phyloP scores from a whole-genome alignment of 192 early-diverging fungal genomes.

The Coemansia sp. region DNA sequence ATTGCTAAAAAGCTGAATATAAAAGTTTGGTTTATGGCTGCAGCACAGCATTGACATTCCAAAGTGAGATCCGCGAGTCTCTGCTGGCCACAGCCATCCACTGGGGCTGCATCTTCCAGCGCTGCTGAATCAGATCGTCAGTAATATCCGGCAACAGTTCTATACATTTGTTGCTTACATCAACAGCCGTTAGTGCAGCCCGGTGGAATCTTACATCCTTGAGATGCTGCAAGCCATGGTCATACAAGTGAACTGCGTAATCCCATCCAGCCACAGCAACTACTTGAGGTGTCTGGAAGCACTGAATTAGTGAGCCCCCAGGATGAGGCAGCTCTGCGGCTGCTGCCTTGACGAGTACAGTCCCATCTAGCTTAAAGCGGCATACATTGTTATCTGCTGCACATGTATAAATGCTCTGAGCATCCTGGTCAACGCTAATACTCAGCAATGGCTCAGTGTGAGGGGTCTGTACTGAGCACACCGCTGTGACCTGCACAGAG shows the following conservation, averaged over 20 bases:
- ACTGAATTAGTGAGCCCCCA: constrained; percentile 34
- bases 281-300: constrained; percentile 15
- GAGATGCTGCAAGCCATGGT: constrained; percentile 9
- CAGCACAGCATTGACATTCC: constrained; percentile 13
- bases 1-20: too few relatives aligned
- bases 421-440: constrained; percentile 19
- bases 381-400: constrained; percentile 44
- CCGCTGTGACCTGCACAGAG: neutral
- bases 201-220: constrained; percentile 27
- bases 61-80: constrained; percentile 45
- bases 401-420: constrained; percentile 32
- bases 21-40: too few relatives aligned
- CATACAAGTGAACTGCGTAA: constrained; percentile 32
- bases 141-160: constrained; percentile 10
- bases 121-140: constrained; percentile 28
- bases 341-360: neutral
- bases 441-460: constrained; percentile 49
- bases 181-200: constrained; percentile 36
- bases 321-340: constrained; percentile 11
- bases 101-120: constrained; percentile 39
- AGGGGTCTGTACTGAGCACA: constrained; percentile 3
- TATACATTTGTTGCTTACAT: constrained; percentile 30
- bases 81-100: constrained; percentile 49
- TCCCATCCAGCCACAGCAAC: constrained; percentile 47
- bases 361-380: constrained; percentile 10